Conservation (phyloP, 169 alveolate species). For the Plasmodium knowlesi region DNA sequence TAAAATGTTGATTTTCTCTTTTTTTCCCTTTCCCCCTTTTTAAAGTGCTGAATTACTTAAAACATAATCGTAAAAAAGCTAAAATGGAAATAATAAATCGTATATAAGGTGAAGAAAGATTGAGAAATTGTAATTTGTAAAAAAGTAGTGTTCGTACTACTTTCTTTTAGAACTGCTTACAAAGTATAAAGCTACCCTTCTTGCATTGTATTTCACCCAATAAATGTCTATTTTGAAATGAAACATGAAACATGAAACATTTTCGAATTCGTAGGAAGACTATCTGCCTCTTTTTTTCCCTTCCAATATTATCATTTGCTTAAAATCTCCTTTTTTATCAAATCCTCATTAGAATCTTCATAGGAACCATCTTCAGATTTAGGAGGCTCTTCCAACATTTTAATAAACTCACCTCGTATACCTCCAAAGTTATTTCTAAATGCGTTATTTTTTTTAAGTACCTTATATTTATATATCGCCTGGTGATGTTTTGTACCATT, state of each 20-base stretch:
- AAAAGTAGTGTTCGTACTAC: not conserved
- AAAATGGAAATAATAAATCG: not conserved
- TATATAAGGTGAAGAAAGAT: not conserved
- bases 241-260: not conserved
- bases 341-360: constrained; percentile 33
- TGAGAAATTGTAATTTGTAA: not conserved
- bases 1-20: not conserved
- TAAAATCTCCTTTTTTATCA: constrained; percentile 34
- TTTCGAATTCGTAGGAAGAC: not conserved
- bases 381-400: constrained; percentile 30
- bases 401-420: constrained; percentile 11
- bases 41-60: not conserved
- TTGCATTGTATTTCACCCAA: not conserved
- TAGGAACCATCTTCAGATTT: constrained; percentile 6
- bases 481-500: constrained; percentile 80
- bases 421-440: constrained; percentile 72
- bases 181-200: not conserved
- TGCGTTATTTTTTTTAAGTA: constrained; percentile 61
- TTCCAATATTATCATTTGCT: constrained; percentile 4
- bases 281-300: not conserved
- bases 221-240: constrained; percentile 1
- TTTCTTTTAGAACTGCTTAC: not conserved
- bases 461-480: constrained; percentile 34
- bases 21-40: not conserved
- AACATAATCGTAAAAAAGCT: not conserved